Evolutionary conservation across 2,329 filamentous ascomycete species (phyloP).

Genomic region (Thelonectria olida): DNA sequence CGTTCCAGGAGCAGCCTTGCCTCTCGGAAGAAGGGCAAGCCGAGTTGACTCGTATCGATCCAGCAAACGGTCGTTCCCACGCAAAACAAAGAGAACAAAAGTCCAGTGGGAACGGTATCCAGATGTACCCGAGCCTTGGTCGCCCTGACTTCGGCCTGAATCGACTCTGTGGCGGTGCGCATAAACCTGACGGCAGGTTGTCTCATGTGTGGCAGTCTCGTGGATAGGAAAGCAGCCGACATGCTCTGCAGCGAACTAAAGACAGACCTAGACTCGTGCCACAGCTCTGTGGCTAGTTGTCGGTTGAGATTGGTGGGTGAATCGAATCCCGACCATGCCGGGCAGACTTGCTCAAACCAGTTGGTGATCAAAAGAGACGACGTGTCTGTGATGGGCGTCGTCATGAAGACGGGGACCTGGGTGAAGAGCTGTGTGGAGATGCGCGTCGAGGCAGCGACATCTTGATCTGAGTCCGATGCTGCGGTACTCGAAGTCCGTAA

Average conservation of each 20-base stretch:
- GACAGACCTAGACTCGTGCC: slow-evolving; percentile 48
- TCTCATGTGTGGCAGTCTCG: slow-evolving; percentile 47
- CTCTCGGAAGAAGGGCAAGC: slow-evolving; percentile 45
- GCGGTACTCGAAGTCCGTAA: background rate
- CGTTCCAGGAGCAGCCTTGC: slow-evolving; percentile 39
- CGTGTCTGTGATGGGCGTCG: slow-evolving; percentile 40
- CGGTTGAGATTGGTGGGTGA: slow-evolving; percentile 51
- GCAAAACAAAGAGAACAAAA: slow-evolving; percentile 51
- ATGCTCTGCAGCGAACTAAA: slow-evolving; percentile 52
- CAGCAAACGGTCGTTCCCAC: slow-evolving; percentile 52
- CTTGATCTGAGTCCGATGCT: slow-evolving; percentile 3
- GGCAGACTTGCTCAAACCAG: slow-evolving; percentile 53
- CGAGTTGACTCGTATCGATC: slow-evolving; percentile 48
- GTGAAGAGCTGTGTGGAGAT: slow-evolving; percentile 25
- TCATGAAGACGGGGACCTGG: slow-evolving; percentile 25
- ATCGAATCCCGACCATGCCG: slow-evolving; percentile 53
- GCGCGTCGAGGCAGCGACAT: slow-evolving; percentile 5
- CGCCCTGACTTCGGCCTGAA: slow-evolving; percentile 46
- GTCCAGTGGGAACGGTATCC: slow-evolving; percentile 43
- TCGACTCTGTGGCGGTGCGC: slow-evolving; percentile 44
- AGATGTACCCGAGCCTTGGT: slow-evolving; percentile 31
- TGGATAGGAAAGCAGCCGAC: slow-evolving; percentile 50
- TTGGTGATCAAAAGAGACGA: slow-evolving; percentile 47
- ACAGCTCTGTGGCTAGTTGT: slow-evolving; percentile 47
- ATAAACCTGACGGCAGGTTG: slow-evolving; percentile 47